Base-by-base conservation (phyloP, 2,329 filamentous ascomycete species). In the Fusarium sp. region DNA sequence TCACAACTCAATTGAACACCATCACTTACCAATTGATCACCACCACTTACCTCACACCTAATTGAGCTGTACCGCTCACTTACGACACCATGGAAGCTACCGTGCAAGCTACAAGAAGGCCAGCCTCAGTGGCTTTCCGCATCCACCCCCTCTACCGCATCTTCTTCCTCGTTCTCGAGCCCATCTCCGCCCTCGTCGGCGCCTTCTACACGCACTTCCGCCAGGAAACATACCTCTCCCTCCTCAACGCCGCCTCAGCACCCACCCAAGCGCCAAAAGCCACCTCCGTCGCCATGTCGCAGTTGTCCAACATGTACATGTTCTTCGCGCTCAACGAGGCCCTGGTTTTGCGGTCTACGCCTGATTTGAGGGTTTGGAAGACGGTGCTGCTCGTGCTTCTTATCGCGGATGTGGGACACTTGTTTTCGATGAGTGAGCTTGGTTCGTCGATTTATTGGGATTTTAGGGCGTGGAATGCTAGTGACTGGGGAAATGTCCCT, bases 261-360 rank as follows among this genome's bases (percentile, higher is more conserved):
- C 81, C 68, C 4, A 28, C 72, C 7, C 48, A 79, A 25, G 78
- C 90, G 9, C 88, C 91, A 3, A 80, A 86, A 37, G 86, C 85
- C 42, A 91, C 90, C 2, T 86, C 87, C 12, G 88, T 94, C 62
- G 88, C 89, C 42, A 83, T 94, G 73, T 88, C 89, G 20, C 92
- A 95, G 80, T 86, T 95, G 32, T 91, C 90, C 45, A 94, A 93
- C 79, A 83, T 94, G 67, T 95, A 94, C 80, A 79, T 94, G 41
- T 86, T 92, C 61, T 93, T 94, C 78, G 88, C 91, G 58, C 80
- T 95, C 74, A 93, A 92, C 80, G 92, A 96, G 80, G 91, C 91
- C 3, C 80, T 93, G 25, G 89, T 95, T 14, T 84, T 95, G 69
- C 89, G 93, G 43, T 84, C 87, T 18, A 93, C 92, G 9, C 81